Evolutionary conservation across 2,329 filamentous ascomycete species (phyloP).

Genomic region (Beauveria scarabaeidicola): DNA sequence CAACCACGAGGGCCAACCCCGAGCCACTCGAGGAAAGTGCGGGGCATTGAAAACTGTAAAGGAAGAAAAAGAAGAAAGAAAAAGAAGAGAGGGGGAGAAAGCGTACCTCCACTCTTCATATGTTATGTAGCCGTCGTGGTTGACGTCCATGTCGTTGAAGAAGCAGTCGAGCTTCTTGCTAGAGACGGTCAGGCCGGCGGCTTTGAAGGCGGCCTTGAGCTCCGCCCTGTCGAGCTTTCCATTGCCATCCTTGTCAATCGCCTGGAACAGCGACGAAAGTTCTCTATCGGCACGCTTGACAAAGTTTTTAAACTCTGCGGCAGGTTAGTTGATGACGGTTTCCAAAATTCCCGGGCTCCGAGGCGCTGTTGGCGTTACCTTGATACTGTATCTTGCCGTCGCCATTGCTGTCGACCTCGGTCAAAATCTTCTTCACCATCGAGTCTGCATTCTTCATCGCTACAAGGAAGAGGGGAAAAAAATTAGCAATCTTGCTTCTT

Average conservation of each 20-base stretch:
- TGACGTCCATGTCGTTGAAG: constrained; percentile 81
- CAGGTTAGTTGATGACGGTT: neutral
- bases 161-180: constrained; percentile 72
- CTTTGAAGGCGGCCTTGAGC: constrained; percentile 67
- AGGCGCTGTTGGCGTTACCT: constrained; percentile 43
- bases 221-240: constrained; percentile 83
- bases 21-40: neutral
- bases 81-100: constrained; percentile 11
- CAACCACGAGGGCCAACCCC: neutral
- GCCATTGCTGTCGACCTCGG: constrained; percentile 73
- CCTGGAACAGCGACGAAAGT: constrained; percentile 71
- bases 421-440: constrained; percentile 72
- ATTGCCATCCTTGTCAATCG: constrained; percentile 78
- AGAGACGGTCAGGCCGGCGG: constrained; percentile 70
- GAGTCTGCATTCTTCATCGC: constrained; percentile 83
- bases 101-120: constrained; percentile 97
- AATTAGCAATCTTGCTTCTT: constrained; percentile 16
- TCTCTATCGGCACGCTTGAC: constrained; percentile 82
- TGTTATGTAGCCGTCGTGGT: constrained; percentile 78
- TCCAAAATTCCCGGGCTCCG: neutral
- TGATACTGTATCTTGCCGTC: constrained; percentile 89
- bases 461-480: constrained; percentile 20
- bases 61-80: constrained; percentile 2
- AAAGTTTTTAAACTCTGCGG: constrained; percentile 76
- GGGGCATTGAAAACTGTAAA: neutral